These are phyloP conservation scores for Lentinula novae-zelandiae DNA, from an alignment of 1,284 basidiomycete species.

Conservation along the genomic window DNA sequence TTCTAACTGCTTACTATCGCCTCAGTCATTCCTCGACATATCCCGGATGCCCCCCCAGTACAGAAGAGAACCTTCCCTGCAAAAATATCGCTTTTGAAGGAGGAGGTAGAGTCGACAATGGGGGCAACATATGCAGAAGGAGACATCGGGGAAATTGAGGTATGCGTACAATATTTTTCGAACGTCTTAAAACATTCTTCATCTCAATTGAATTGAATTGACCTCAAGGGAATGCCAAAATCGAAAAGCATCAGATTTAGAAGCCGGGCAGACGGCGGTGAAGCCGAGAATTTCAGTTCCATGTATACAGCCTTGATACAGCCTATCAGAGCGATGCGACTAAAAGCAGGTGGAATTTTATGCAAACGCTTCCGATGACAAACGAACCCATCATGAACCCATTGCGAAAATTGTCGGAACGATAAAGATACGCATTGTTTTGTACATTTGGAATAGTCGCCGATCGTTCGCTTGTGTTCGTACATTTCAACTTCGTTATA, in stretches of 20 bases:
- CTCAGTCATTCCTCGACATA: slow-evolving; percentile 88
- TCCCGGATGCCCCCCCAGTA: slow-evolving; percentile 88
- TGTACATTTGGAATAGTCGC: too few species aligned
- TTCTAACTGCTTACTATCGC: slow-evolving; percentile 52
- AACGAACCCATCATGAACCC: too few species aligned
- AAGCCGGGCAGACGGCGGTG: neutral
- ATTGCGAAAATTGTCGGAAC: too few species aligned
- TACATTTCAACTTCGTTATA: too few species aligned
- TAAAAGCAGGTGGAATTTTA: too few species aligned
- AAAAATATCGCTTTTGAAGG: slow-evolving; percentile 83
- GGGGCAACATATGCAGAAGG: slow-evolving; percentile 38
- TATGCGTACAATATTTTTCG: neutral
- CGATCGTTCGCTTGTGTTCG: too few species aligned
- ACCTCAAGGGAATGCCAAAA: too few species aligned
- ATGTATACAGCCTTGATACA: neutral
- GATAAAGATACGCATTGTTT: too few species aligned
- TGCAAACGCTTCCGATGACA: too few species aligned
- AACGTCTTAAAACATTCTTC: neutral
- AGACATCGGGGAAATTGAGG: slow-evolving; percentile 28
- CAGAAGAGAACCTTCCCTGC: slow-evolving; percentile 92
- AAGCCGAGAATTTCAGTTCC: neutral
- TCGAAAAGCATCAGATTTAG: too few species aligned
- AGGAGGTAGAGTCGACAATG: slow-evolving; percentile 46
- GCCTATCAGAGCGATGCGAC: neutral
- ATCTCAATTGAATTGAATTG: too few species aligned